These are phyloP conservation scores for Candida gorgasii DNA, from an alignment of 805 yeast species.

Conservation along the genomic window DNA sequence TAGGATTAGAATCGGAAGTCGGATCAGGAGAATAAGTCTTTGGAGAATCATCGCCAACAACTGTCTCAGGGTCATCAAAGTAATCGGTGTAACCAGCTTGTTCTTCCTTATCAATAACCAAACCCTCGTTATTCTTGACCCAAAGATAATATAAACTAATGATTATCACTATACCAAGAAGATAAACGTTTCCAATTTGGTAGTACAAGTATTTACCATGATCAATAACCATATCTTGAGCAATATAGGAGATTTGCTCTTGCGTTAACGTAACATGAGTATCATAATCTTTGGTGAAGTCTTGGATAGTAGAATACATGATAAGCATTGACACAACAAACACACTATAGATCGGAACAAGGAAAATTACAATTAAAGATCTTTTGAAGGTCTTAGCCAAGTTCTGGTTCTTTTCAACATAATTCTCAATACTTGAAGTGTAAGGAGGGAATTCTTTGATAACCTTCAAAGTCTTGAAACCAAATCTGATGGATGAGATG, in stretches of 20 bases:
- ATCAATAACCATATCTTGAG: slow-evolving; percentile 3
- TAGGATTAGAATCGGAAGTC: background rate
- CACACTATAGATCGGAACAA: slow-evolving; percentile 21
- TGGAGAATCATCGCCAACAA: background rate
- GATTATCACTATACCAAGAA: slow-evolving; percentile 15
- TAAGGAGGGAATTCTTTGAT: slow-evolving; percentile 31
- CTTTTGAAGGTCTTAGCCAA: slow-evolving; percentile 24
- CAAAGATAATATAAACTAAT: slow-evolving; percentile 26
- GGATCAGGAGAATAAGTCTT: too few relatives aligned
- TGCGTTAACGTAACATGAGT: background rate
- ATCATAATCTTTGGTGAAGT: background rate
- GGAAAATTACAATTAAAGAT: slow-evolving; percentile 27
- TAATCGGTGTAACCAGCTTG: slow-evolving; percentile 9
- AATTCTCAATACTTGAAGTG: slow-evolving; percentile 14
- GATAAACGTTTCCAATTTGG: slow-evolving; percentile 15
- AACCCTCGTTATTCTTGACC: slow-evolving; percentile 32
- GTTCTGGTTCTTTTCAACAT: slow-evolving; percentile 19
- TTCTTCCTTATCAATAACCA: slow-evolving; percentile 23
- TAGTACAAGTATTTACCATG: slow-evolving; percentile 2
- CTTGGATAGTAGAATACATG: background rate
- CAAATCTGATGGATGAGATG: slow-evolving; percentile 19
- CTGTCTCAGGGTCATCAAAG: slow-evolving; percentile 1
- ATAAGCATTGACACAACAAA: background rate
- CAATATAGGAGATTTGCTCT: background rate
- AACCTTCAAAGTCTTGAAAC: slow-evolving; percentile 27